Conservation (phyloP, 164 flowering plant species). For the Sextonia rubra region DNA sequence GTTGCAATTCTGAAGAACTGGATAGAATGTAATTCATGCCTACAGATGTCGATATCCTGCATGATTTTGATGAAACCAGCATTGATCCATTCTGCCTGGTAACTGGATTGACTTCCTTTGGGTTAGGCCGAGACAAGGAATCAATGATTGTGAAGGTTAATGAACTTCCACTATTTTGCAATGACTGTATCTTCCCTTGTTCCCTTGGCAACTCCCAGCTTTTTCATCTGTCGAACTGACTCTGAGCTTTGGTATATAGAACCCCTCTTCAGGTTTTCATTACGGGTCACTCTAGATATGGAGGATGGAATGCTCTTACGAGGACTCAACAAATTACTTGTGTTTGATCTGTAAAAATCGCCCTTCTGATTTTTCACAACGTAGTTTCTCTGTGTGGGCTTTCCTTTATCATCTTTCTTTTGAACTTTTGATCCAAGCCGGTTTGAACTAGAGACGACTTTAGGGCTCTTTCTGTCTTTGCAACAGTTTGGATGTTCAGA, state of each 20-base stretch:
- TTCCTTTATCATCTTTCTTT: slow-evolving; percentile 20
- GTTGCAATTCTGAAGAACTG: slow-evolving; percentile 13
- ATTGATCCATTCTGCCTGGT: slow-evolving; percentile 27
- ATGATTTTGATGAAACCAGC: slow-evolving; percentile 15
- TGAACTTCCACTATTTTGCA: slow-evolving; percentile 31
- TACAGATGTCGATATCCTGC: slow-evolving; percentile 13
- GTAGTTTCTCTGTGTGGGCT: slow-evolving; percentile 34
- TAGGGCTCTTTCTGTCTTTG: slow-evolving; percentile 40
- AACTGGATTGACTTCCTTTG: slow-evolving; percentile 31
- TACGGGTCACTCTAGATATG: slow-evolving; percentile 20
- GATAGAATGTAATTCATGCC: slow-evolving; percentile 13
- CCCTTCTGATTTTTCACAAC: slow-evolving; percentile 28
- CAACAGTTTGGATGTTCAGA: slow-evolving; percentile 45
- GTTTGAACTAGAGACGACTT: slow-evolving; percentile 41
- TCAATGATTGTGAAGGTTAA: slow-evolving; percentile 42
- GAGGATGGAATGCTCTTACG: slow-evolving; percentile 37
- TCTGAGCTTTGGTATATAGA: slow-evolving; percentile 67
- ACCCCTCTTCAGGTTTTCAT: slow-evolving; percentile 49
- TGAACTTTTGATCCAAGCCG: slow-evolving; percentile 22
- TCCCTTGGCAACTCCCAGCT: slow-evolving; percentile 7
- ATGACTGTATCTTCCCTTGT: slow-evolving; percentile 55
- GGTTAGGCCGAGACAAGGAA: slow-evolving; percentile 35
- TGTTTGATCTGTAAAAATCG: slow-evolving; percentile 42
- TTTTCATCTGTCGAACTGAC: slow-evolving; percentile 36
- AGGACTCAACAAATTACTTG: slow-evolving; percentile 44